Base-by-base conservation (phyloP, 148 eudicot species). In the Camellia granthamiana region DNA sequence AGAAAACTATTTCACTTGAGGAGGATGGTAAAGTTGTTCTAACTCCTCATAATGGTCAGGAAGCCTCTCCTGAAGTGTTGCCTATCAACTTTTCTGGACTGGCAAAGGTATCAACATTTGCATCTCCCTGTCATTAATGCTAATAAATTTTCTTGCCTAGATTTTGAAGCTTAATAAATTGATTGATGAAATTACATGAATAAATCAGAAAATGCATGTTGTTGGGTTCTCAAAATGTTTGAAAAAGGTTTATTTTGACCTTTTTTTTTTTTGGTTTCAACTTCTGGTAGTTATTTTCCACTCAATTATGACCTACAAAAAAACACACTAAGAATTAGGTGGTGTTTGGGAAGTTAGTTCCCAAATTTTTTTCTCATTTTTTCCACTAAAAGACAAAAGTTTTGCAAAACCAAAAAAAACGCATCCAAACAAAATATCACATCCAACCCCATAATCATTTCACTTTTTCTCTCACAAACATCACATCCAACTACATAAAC, bases 21-120 rank as follows among this genome's bases (percentile, higher is more conserved):
- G 92, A 82, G 66, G 88, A 91, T 87, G 91, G 73, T 59, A 84
- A 51, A 55, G 91, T 91, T 77, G 82, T 84, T 74, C 82, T 91
- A 41, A 90, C 92, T 65, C 90, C 95, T 49, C 76, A 87, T 80
- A 72, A 78, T 43, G 91, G 84, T 59, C 87, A 87, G 59, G 95
- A 88, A 76, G 92, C 92, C 52, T 83, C 92, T 47, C 83, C 88
- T 10, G 89, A 90, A 77, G 78, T 88, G 43, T 81, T 91, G 82
- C 95, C 95, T 6, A 90, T 91, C 83, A 91, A 90, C 86, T 91
- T 85, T 79, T 78, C 81, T 80, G 92, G 91, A 66, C 86, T 91
- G 69, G 58, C 92, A 67, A 83, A 88, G 91, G 95, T 91, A 81
- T 21, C 16, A 71, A 69, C 38, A 30, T 30, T 30, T 30, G 38